Conservation (phyloP, 495 filamentous ascomycete species). For the Xylaria sp. region DNA sequence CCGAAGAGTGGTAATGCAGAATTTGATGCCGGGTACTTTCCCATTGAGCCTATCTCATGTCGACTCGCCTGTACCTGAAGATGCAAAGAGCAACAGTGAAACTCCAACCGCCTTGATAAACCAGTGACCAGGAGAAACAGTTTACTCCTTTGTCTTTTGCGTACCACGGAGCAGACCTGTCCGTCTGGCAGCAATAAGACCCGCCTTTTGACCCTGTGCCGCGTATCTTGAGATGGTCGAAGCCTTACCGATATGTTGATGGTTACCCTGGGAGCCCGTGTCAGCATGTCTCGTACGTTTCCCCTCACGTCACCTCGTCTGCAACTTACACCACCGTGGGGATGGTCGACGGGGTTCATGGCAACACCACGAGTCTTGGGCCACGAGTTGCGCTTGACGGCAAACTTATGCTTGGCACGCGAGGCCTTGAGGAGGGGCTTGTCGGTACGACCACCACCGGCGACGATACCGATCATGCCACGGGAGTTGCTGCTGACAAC, state of each 20-base stretch:
- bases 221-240: slow-evolving; percentile 99
- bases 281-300: slow-evolving; percentile 39
- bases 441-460: slow-evolving; percentile 98
- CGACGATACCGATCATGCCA: slow-evolving; percentile 99
- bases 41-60: slow-evolving; percentile 48
- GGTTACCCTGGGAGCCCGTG: slow-evolving; percentile 79
- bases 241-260: slow-evolving; percentile 99
- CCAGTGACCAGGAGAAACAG: slow-evolving; percentile 51
- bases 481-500: slow-evolving; percentile 87
- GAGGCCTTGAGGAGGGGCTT: slow-evolving; percentile 99
- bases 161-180: slow-evolving; percentile 99
- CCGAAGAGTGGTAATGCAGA: slow-evolving; percentile 33
- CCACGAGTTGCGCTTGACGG: slow-evolving; percentile 99
- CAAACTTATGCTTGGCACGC: slow-evolving; percentile 99
- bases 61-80: slow-evolving; percentile 59
- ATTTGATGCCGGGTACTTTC: slow-evolving; percentile 46
- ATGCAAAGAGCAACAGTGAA: slow-evolving; percentile 64
- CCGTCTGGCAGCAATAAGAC: slow-evolving; percentile 98
- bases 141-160: slow-evolving; percentile 98
- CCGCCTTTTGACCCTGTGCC: slow-evolving; percentile 98
- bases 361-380: slow-evolving; percentile 99
- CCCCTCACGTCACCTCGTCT: neutral
- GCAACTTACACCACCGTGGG: slow-evolving; percentile 81
- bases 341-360: slow-evolving; percentile 99
- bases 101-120: slow-evolving; percentile 61